Evolutionary conservation across 2,329 filamentous ascomycete species (phyloP).

Genomic region (Ceratocystis variospora): DNA sequence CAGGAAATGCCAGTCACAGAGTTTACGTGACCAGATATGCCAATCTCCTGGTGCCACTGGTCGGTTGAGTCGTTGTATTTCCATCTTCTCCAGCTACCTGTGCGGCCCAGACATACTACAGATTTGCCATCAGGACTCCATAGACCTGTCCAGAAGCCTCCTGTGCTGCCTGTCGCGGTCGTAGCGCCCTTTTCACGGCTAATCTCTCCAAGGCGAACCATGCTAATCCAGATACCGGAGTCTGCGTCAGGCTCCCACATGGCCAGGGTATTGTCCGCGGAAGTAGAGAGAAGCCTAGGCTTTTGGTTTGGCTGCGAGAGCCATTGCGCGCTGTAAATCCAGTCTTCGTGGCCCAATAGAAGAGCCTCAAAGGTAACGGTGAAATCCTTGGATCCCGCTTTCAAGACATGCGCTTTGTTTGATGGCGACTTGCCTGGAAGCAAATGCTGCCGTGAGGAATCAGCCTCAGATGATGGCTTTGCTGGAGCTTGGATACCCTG

Average conservation of each 20-base stretch:
- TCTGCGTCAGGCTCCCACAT: conserved; percentile 78
- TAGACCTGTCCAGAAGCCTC: conserved; percentile 90
- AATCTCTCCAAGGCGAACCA: conserved; percentile 77
- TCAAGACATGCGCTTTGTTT: conserved; percentile 76
- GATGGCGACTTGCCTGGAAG: conserved; percentile 59
- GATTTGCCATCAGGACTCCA: conserved; percentile 64
- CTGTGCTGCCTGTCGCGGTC: conserved; percentile 87
- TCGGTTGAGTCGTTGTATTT: conserved; percentile 45
- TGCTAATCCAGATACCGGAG: conserved; percentile 85
- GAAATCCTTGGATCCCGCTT: conserved; percentile 47
- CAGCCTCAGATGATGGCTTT: conserved; percentile 37
- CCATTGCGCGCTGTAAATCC: conserved; percentile 88
- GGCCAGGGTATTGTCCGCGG: conserved; percentile 85
- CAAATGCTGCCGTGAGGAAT: conserved; percentile 44
- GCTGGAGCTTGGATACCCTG: conserved; percentile 51
- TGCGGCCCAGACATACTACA: conserved; percentile 73
- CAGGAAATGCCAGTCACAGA: conserved; percentile 73
- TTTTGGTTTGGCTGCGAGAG: conserved; percentile 32
- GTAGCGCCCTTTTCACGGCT: conserved; percentile 91
- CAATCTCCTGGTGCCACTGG: conserved; percentile 62
- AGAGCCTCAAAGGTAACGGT: conserved; percentile 87
- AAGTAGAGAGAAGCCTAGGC: conserved; percentile 70
- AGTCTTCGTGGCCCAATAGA: conserved; percentile 89
- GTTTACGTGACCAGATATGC: conserved; percentile 70
- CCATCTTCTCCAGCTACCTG: conserved; percentile 89